phyloP scores from a whole-genome alignment of 208 protist species.

The Acanthamoeba lenticulata region DNA sequence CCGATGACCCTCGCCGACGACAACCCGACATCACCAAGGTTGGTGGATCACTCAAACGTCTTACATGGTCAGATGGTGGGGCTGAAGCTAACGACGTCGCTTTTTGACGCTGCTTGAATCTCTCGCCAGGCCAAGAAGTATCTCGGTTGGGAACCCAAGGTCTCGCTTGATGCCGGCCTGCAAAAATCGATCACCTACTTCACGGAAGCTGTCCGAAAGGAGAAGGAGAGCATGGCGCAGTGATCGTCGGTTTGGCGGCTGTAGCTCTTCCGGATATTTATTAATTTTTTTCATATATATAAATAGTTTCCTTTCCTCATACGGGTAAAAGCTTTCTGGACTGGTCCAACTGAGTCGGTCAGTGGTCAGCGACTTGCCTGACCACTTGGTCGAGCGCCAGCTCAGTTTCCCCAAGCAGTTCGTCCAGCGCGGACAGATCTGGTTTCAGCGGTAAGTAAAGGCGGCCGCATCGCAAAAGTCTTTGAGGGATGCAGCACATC shows the following conservation, averaged over 20 bases:
- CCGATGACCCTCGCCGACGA: not conserved
- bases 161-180: not conserved
- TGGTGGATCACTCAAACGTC: not conserved
- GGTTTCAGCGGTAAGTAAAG: too few relatives aligned
- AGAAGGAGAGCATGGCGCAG: too few relatives aligned
- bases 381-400: not conserved
- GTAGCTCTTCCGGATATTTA: too few relatives aligned
- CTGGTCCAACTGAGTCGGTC: too few relatives aligned
- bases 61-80: not conserved
- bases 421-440: conserved; percentile 2
- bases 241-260: too few relatives aligned
- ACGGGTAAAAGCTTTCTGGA: too few relatives aligned
- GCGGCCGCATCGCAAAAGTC: not conserved
- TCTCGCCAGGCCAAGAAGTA: not conserved
- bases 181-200: not conserved
- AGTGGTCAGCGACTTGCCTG: not conserved
- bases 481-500: not conserved
- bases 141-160: not conserved
- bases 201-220: not conserved
- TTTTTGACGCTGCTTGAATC: too few relatives aligned
- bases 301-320: too few relatives aligned
- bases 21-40: conserved; percentile 52
- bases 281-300: too few relatives aligned
- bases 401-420: not conserved
- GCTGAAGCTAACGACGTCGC: too few relatives aligned